phyloP scores from a whole-genome alignment of 2,329 filamentous ascomycete genomes.

The Claviceps digitariae region DNA sequence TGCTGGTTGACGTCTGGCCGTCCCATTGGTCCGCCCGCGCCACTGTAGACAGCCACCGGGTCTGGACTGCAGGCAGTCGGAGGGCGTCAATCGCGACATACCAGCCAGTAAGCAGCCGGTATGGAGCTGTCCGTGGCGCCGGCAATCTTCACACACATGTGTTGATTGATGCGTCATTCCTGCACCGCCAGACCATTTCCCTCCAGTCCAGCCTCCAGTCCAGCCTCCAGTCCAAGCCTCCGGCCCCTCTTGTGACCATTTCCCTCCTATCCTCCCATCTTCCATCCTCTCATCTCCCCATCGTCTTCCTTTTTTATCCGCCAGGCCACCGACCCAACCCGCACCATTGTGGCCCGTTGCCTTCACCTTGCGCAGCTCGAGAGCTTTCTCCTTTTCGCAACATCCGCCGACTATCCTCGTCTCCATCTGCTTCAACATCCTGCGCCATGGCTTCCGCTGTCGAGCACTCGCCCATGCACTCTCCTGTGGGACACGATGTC shows the following conservation, averaged over 20 bases:
- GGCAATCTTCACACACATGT: too few species aligned
- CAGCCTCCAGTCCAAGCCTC: not conserved
- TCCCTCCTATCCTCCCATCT: not conserved
- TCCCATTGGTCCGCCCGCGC: too few species aligned
- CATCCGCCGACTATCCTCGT: not conserved
- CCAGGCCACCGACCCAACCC: too few species aligned
- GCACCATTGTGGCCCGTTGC: not conserved
- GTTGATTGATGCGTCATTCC: not conserved
- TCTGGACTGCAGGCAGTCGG: too few species aligned
- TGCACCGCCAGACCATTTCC: not conserved
- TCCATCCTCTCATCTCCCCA: too few species aligned
- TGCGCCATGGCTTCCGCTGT: conserved; percentile 26
- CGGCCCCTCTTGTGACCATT: not conserved
- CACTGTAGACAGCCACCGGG: too few species aligned
- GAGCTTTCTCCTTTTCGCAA: not conserved
- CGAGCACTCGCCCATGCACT: conserved; percentile 25
- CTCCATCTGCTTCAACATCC: not conserved
- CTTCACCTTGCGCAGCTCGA: not conserved
- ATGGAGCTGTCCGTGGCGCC: too few species aligned
- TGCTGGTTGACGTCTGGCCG: too few species aligned
- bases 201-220: too few species aligned
- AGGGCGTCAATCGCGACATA: too few species aligned
- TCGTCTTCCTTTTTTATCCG: not conserved
- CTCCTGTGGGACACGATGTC: conserved; percentile 26
- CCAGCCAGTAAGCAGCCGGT: too few species aligned